phyloP scores from a whole-genome alignment of 768 basidiomycete genomes.

The Mycena kentingensis region DNA sequence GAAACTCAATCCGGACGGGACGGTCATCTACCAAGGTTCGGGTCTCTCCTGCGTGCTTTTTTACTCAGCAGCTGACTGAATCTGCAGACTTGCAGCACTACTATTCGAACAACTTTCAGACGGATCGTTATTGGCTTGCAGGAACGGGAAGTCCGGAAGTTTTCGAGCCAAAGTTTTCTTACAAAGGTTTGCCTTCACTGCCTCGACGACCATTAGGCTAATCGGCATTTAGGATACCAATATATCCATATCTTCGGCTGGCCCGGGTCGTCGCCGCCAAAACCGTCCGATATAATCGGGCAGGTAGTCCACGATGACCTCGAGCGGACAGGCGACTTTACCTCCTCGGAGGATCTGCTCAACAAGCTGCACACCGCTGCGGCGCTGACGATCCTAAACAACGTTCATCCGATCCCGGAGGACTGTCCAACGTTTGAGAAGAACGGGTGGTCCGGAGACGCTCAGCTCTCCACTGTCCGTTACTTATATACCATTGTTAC shows the following conservation, averaged over 20 bases:
- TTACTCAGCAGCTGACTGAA: background rate
- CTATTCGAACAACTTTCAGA: slow-evolving; percentile 30
- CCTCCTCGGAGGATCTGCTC: slow-evolving; percentile 22
- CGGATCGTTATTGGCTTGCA: slow-evolving; percentile 30
- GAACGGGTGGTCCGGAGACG: slow-evolving; percentile 36
- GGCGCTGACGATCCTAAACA: slow-evolving; percentile 29
- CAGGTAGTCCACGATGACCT: slow-evolving; percentile 29
- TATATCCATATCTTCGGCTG: slow-evolving; percentile 30
- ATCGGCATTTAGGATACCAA: slow-evolving; percentile 22
- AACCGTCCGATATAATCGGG: slow-evolving; percentile 25
- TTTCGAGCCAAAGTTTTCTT: slow-evolving; percentile 30
- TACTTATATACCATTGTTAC: background rate
- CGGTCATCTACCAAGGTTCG: slow-evolving; percentile 18
- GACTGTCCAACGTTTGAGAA: slow-evolving; percentile 36
- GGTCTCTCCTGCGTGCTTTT: background rate
- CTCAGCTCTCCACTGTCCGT: slow-evolving; percentile 32
- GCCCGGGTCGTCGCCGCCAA: slow-evolving; percentile 25
- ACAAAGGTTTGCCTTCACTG: slow-evolving; percentile 19
- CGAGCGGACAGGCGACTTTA: slow-evolving; percentile 18
- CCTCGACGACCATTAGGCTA: background rate
- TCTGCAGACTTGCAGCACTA: slow-evolving; percentile 23
- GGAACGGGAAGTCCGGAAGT: slow-evolving; percentile 26
- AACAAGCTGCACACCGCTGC: slow-evolving; percentile 28
- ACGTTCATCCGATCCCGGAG: slow-evolving; percentile 27
- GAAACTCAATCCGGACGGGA: slow-evolving; percentile 28